Evolutionary conservation across 495 filamentous ascomycete genomes (phyloP).

Genomic region (Gamarada debralockiae): DNA sequence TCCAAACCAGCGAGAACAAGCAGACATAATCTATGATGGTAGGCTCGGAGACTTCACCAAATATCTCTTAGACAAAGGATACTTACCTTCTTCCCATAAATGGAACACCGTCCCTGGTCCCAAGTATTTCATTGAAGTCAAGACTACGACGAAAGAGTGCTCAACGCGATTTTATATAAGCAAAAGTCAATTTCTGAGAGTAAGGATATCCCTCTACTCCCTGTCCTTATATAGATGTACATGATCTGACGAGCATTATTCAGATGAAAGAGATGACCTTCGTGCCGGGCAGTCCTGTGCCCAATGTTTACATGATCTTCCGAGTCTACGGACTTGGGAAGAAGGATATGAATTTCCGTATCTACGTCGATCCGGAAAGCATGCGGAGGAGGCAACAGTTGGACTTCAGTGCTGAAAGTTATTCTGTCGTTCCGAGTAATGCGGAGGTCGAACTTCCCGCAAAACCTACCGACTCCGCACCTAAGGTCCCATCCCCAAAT

Average conservation of each 20-base stretch:
- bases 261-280: slow-evolving; percentile 10
- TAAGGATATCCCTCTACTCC: slow-evolving; percentile 16
- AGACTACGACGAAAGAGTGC: slow-evolving; percentile 37
- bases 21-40: slow-evolving; percentile 12
- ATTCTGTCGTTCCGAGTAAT: too few relatives aligned
- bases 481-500: too few relatives aligned
- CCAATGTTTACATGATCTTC: slow-evolving; percentile 37
- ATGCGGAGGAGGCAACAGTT: neutral
- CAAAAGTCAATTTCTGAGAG: slow-evolving; percentile 34
- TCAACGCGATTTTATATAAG: slow-evolving; percentile 40
- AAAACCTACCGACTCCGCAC: too few relatives aligned
- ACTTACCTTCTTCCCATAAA: slow-evolving; percentile 29
- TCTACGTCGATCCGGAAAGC: slow-evolving; percentile 38
- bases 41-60: slow-evolving; percentile 22
- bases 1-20: slow-evolving; percentile 7
- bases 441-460: too few relatives aligned
- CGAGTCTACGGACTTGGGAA: slow-evolving; percentile 35
- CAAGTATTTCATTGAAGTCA: slow-evolving; percentile 44
- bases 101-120: slow-evolving; percentile 20
- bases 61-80: slow-evolving; percentile 30
- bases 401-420: too few relatives aligned
- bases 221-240: too few relatives aligned
- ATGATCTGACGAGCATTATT: neutral
- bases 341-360: slow-evolving; percentile 27
- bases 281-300: slow-evolving; percentile 19